phyloP scores from a whole-genome alignment of 2,329 filamentous ascomycete genomes.

The Dactylellina sp. region DNA sequence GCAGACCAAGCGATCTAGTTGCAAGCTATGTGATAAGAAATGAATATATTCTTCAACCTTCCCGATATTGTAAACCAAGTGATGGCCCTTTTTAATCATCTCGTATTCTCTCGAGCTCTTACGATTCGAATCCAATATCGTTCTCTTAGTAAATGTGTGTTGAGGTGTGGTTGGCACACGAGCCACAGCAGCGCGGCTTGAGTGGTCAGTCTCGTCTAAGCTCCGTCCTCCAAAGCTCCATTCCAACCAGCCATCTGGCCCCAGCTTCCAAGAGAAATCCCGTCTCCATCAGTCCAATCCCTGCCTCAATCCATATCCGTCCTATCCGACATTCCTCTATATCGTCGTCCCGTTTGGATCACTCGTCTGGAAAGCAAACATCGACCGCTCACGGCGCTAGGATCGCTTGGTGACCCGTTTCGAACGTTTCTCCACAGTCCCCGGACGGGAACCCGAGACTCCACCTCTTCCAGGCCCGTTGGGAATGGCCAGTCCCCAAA shows the following conservation, averaged over 20 bases:
- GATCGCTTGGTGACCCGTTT: neutral
- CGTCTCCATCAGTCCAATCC: slow-evolving; percentile 3
- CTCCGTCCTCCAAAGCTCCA: slow-evolving; percentile 6
- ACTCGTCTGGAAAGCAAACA: neutral
- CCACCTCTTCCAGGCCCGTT: slow-evolving; percentile 1
- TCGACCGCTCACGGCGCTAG: neutral
- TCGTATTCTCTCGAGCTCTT: too few species aligned
- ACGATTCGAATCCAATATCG: neutral
- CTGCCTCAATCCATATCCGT: slow-evolving; percentile 8
- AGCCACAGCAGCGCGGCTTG: slow-evolving; percentile 8
- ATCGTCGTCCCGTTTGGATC: neutral
- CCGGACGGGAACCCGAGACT: slow-evolving; percentile 3
- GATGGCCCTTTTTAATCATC: too few species aligned
- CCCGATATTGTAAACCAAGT: neutral
- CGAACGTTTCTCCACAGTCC: slow-evolving; percentile 16
- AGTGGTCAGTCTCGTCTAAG: slow-evolving; percentile 5
- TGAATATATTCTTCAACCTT: slow-evolving; percentile 58
- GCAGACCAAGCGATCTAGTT: slow-evolving; percentile 8
- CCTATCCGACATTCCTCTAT: neutral
- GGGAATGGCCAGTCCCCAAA: slow-evolving; percentile 45
- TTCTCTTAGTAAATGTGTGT: slow-evolving; percentile 1
- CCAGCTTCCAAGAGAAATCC: slow-evolving; percentile 6
- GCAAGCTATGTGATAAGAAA: slow-evolving; percentile 66
- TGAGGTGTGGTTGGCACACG: slow-evolving; percentile 2
- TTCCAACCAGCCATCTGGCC: slow-evolving; percentile 21